phyloP scores from a whole-genome alignment of 495 filamentous ascomycete species.

The Oidiodendron maius region DNA sequence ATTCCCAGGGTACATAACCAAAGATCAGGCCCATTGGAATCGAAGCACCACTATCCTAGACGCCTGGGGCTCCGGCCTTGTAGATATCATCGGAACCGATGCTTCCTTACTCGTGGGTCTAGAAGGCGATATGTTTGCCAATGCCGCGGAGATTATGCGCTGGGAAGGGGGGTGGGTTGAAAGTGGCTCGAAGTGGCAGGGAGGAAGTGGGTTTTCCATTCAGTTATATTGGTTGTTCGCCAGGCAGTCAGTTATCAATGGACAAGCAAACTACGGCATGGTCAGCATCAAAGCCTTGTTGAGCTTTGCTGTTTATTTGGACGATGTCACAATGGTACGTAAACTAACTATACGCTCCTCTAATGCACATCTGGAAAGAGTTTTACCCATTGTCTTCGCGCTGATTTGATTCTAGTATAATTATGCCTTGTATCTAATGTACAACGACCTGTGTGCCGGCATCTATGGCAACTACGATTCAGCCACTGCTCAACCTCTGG shows the following conservation, averaged over 20 bases:
- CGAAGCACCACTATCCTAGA: constrained; percentile 28
- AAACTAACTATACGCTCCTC: too few species aligned
- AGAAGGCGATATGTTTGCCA: constrained; percentile 30
- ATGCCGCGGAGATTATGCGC: constrained; percentile 35
- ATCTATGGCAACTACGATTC: constrained; percentile 17
- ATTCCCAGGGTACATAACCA: constrained; percentile 35
- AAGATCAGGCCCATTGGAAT: constrained; percentile 27
- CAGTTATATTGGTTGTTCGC: constrained; percentile 35
- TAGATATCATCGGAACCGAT: constrained; percentile 28
- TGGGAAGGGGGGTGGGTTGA: constrained; percentile 35
- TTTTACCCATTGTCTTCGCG: too few species aligned
- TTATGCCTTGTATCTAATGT: background rate
- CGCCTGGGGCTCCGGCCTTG: constrained; percentile 29
- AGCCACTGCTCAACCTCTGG: constrained; percentile 25
- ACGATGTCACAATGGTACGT: too few species aligned
- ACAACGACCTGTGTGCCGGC: background rate
- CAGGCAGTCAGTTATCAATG: constrained; percentile 26
- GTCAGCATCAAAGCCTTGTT: constrained; percentile 30
- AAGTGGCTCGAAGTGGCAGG: constrained; percentile 24
- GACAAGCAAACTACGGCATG: constrained; percentile 31
- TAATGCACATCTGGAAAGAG: too few species aligned
- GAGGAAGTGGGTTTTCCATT: constrained; percentile 30
- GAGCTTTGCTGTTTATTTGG: too few species aligned
- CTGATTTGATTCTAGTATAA: too few species aligned
- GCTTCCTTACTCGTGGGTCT: constrained; percentile 27